Base-by-base conservation (phyloP, 2,329 filamentous ascomycete genomes). In the Tolypocladium album region DNA sequence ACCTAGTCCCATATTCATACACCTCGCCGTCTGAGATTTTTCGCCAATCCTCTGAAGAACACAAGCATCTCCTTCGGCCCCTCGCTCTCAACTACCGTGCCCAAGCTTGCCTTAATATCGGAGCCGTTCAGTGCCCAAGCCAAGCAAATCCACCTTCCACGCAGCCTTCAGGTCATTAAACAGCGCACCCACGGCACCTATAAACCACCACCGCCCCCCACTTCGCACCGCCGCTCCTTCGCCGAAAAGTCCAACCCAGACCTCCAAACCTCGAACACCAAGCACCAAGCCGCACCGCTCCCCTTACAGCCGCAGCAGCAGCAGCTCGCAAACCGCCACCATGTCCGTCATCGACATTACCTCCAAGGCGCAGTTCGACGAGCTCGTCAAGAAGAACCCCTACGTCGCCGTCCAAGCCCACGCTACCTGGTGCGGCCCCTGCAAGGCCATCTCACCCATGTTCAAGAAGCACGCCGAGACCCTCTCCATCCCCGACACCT, bases 401-500 rank as follows among this genome's bases (percentile, higher is more conserved):
- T 81, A 79, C 71, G 80, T 84, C 63, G 76, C 79, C 62, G 72
- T 82, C 64, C 82, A 86, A 69, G 84, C 85, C 73, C 80, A 76
- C 72, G 82, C 83, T 61, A 74, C 79, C 67, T 86, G 83, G 83
- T 86, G 83, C 72, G 78, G 76, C 45, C 83, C 83, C 36, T 86
- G 83, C 80, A 83, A 82, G 72, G 74, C 75, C 65, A 85, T 86
- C 67, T 79, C 81, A 27, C 83, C 83, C 62, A 66, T 80, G 61
- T 85, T 79, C 76, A 68, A 66, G 61, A 73, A 78, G 67, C 76
- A 83, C 58, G 78, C 82, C 55, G 69, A 69, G 56, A 64, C 65
- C 40, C 64, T 67, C 64, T 64, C 69, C 60, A 63, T 74, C 31
- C 74, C 75, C 22, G 74, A 77, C 58, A 70, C 73, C 52, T 76